These are phyloP conservation scores for Cryptosporidium andersoni DNA, from an alignment of 169 alveolate genomes.

Conservation along the genomic window DNA sequence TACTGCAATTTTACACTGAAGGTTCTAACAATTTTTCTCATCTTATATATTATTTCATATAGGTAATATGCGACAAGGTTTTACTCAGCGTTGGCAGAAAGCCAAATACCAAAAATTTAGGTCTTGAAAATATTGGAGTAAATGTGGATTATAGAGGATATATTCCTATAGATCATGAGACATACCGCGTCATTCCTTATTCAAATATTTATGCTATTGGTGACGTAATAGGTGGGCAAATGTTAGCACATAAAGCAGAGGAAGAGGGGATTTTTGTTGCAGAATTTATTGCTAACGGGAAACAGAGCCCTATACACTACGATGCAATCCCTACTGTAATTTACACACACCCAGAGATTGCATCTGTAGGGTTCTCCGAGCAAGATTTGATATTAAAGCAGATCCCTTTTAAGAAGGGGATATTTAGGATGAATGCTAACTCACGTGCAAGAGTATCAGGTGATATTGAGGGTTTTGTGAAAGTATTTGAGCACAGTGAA, in stretches of 20 bases:
- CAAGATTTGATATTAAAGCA: constrained; percentile 82
- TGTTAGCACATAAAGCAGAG: constrained; percentile 99
- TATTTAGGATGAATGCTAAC: constrained; percentile 95
- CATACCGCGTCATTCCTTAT: neutral
- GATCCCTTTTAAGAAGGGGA: constrained; percentile 79
- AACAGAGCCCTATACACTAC: constrained; percentile 86
- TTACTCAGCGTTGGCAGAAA: neutral
- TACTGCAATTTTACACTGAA: constrained; percentile 26
- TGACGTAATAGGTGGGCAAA: constrained; percentile 96
- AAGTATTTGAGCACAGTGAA: constrained; percentile 85
- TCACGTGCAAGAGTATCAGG: constrained; percentile 93
- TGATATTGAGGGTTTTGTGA: constrained; percentile 94
- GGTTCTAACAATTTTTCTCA: neutral
- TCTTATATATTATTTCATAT: too few species aligned
- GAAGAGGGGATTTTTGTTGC: constrained; percentile 95
- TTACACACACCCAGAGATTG: constrained; percentile 98
- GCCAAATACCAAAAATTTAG: too few species aligned
- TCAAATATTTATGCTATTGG: constrained; percentile 95
- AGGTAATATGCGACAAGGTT: too few species aligned
- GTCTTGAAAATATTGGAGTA: constrained; percentile 6
- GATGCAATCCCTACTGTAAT: constrained; percentile 95
- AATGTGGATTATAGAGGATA: neutral
- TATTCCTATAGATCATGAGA: neutral
- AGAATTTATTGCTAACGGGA: constrained; percentile 85
- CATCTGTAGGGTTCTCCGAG: constrained; percentile 98